A percentile compares a stretch with the other conserved stretches of the same genome.
Evolutionary conservation across 495 filamentous ascomycete genomes (phyloP).

Genomic region (Astrothelium subdiscretum): DNA sequence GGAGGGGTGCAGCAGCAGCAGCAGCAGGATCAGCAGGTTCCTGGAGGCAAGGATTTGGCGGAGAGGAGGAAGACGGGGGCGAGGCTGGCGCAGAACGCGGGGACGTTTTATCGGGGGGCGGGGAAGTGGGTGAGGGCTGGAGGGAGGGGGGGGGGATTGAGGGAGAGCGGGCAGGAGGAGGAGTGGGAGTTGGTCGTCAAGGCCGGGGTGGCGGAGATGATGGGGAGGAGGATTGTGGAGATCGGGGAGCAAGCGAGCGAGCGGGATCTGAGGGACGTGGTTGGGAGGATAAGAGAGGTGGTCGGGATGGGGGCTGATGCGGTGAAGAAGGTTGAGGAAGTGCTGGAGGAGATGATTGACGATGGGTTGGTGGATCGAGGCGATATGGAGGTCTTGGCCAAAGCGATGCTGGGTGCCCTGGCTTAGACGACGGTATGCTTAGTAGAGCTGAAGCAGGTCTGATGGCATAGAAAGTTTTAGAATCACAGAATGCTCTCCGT

Average conservation of each 20-base stretch:
- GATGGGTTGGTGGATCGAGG: slow-evolving; percentile 1
- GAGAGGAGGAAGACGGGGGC: slow-evolving; percentile 1
- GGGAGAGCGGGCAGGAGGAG: neutral
- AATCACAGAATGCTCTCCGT: neutral
- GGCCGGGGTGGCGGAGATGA: neutral
- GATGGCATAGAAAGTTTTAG: neutral
- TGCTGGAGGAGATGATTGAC: slow-evolving; percentile 5
- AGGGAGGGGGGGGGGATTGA: slow-evolving; percentile 3
- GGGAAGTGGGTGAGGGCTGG: slow-evolving; percentile 3
- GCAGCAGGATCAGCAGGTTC: neutral
- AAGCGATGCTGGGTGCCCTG: neutral
- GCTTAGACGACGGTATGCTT: neutral
- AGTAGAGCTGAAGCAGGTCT: too few relatives aligned
- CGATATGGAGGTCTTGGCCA: neutral
- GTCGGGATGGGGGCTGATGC: neutral
- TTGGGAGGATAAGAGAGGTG: slow-evolving; percentile 1
- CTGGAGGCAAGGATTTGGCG: too few relatives aligned
- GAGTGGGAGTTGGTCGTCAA: slow-evolving; percentile 2
- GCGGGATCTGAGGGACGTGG: neutral
- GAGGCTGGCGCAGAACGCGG: slow-evolving; percentile 15
- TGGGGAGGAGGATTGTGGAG: neutral
- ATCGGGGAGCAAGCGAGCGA: neutral
- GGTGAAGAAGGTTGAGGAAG: slow-evolving; percentile 3
- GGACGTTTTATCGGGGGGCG: slow-evolving; percentile 17
- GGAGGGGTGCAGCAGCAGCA: neutral